phyloP scores from a whole-genome alignment of 2,329 filamentous ascomycete genomes.

The Hypoxylon sp. region DNA sequence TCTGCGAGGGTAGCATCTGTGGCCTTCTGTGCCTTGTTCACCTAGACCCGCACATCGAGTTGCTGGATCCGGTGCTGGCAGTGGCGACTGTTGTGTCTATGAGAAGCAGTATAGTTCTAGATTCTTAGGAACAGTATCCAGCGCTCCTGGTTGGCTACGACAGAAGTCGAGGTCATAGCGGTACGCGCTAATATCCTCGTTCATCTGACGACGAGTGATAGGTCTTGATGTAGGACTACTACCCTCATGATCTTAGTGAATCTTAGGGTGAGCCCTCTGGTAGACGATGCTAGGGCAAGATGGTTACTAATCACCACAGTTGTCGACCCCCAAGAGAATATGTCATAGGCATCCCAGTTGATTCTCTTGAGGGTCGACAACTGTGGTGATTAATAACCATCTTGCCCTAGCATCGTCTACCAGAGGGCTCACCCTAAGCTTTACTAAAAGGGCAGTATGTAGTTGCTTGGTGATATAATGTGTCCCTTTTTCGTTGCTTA shows the following conservation, averaged over 20 bases:
- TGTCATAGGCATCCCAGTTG: too few relatives aligned
- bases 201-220: constrained; percentile 57
- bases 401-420: too few relatives aligned
- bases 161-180: constrained; percentile 61
- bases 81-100: constrained; percentile 61
- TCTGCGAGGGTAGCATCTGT: neutral
- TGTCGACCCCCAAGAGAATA: too few relatives aligned
- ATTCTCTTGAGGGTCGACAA: too few relatives aligned
- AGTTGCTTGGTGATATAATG: too few relatives aligned
- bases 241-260: neutral
- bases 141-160: constrained; percentile 54
- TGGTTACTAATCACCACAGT: too few relatives aligned
- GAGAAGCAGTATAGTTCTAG: constrained; percentile 61
- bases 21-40: neutral
- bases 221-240: neutral
- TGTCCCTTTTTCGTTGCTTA: too few relatives aligned
- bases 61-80: constrained; percentile 60
- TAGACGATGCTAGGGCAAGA: too few relatives aligned
- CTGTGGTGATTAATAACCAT: too few relatives aligned
- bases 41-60: constrained; percentile 53
- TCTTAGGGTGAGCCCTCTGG: too few relatives aligned
- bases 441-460: too few relatives aligned
- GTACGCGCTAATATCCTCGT: constrained; percentile 62
- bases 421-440: too few relatives aligned
- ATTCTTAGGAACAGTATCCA: constrained; percentile 59